Evolutionary conservation across 1,284 basidiomycete species (phyloP), one percentile per base, ranked within the genome.

Genomic region (Fomitiporia mediterranea): DNA sequence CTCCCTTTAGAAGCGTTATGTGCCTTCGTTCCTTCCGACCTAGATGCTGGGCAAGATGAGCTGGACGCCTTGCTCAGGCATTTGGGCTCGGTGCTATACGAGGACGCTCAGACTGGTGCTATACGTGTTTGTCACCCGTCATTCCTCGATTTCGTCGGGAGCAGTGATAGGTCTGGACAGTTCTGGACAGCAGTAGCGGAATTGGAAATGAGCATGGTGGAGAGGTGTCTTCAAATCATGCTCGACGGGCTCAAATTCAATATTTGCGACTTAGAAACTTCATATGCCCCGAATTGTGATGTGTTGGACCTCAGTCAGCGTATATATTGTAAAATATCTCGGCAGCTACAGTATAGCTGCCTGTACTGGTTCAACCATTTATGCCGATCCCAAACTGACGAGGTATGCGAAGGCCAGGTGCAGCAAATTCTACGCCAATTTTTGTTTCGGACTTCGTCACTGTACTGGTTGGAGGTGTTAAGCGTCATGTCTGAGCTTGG

Each of bases 191-290:
- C 60, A 70, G 13, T 5, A n/a, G 21, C 15, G 40, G 8, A 42
- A 8, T 23, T 42, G n/a, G n/a, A 42, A 5, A 42, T 23, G 21
- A 23, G 7, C 40, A 42, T 42, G 40, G 60, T 67, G 1, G 28
- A 55, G 1, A 56, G 63, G 0, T 67, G 64, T 7, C 56, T 73
- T 6, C 52, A 55, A 4, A 51, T 65, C 19, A 68, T 74, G 64
- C 58, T 66, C 6, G 13, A 54, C 1, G 62, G 66, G 13, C 69
- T 78, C 21, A 57, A 65, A 27, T 73, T 71, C 60, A 71, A 70
- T 53, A 69, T 74, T 5, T 69, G 66, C 47, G 38, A 59, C 7
- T 49, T 71, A 2, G 51, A 64, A 37, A 63, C 66, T 0, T 71
- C 72, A 2, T 60, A 67, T 39, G 1, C 55, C 9, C 53, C 28